These are phyloP conservation scores for Lepraria neglecta DNA, from an alignment of 495 filamentous ascomycete species.

Conservation along the genomic window DNA sequence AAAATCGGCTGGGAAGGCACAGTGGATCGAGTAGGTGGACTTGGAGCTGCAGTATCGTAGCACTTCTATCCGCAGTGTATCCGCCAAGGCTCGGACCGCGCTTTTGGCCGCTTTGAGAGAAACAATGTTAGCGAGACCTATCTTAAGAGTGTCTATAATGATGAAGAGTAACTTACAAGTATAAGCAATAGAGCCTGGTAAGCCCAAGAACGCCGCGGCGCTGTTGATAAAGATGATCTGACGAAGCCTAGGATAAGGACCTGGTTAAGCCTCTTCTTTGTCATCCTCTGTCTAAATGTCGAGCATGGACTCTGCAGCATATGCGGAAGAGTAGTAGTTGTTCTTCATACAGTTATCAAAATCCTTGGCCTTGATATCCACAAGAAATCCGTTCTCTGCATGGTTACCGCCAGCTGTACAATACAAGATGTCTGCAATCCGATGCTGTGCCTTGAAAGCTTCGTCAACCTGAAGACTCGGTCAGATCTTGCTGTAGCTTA, in stretches of 20 bases:
- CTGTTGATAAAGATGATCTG: constrained; percentile 25
- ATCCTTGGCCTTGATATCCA: constrained; percentile 1
- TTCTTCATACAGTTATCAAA: constrained; percentile 21
- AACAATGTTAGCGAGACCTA: not conserved
- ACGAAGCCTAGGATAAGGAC: constrained; percentile 2
- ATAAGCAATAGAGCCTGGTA: constrained; percentile 22
- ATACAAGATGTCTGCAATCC: constrained; percentile 22
- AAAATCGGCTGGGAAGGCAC: constrained; percentile 23
- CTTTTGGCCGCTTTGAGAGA: constrained; percentile 16
- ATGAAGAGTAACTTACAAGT: not conserved
- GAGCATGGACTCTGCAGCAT: constrained; percentile 19
- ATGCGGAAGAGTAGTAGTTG: constrained; percentile 27
- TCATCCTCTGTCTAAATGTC: constrained; percentile 23
- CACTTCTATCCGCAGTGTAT: constrained; percentile 20
- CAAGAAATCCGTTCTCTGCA: constrained; percentile 12
- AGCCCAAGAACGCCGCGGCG: constrained; percentile 16
- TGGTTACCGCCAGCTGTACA: constrained; percentile 23
- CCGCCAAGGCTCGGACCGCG: constrained; percentile 20
- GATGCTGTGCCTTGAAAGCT: constrained; percentile 26
- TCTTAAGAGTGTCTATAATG: not conserved
- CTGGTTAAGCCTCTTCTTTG: not conserved
- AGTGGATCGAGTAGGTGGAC: constrained; percentile 19
- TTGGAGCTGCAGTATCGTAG: not conserved
- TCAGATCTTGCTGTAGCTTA: constrained; percentile 4
- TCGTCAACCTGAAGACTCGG: constrained; percentile 17